A percentile compares a stretch with the other conserved stretches of the same genome.
Conservation (phyloP, 176 grass and related monocot species). For the Stipa capillata region DNA sequence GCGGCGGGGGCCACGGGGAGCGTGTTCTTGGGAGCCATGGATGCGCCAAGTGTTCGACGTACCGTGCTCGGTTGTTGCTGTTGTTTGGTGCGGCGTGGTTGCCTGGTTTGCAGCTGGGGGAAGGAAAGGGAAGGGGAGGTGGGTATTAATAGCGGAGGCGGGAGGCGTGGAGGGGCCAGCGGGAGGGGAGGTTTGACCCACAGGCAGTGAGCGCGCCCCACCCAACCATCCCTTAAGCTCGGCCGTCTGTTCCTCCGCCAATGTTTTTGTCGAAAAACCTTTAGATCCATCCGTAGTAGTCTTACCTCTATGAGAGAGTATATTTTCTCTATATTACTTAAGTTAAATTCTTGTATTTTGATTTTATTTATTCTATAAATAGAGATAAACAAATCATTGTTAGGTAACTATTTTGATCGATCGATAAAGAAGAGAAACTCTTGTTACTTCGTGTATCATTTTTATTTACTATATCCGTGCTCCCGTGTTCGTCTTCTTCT, state of each 20-base stretch:
- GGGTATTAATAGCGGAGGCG: slow-evolving; percentile 39
- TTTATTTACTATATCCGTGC: no score
- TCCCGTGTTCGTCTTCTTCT: no score
- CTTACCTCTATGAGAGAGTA: no score
- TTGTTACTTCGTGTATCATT: no score
- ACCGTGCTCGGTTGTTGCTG: not conserved
- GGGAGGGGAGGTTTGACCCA: slow-evolving; percentile 47
- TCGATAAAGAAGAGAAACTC: no score
- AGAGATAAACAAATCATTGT: no score
- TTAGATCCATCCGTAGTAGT: no score
- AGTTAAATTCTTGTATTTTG: no score
- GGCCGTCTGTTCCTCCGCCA: slow-evolving; percentile 14
- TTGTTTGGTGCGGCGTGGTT: not conserved
- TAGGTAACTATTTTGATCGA: no score
- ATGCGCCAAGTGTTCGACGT: not conserved
- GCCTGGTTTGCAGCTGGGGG: not conserved
- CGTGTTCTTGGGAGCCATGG: slow-evolving; percentile 53
- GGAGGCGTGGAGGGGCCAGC: slow-evolving; percentile 39
- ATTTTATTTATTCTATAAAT: no score
- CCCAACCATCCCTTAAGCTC: no score
- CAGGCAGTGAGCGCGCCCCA: not conserved
- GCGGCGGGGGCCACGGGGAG: not conserved
- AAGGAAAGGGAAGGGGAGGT: not conserved
- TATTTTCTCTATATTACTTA: no score
- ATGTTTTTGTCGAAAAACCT: not conserved